Evolutionary conservation across 2,329 filamentous ascomycete genomes (phyloP).

Genomic region (Neofusicoccum parvum): DNA sequence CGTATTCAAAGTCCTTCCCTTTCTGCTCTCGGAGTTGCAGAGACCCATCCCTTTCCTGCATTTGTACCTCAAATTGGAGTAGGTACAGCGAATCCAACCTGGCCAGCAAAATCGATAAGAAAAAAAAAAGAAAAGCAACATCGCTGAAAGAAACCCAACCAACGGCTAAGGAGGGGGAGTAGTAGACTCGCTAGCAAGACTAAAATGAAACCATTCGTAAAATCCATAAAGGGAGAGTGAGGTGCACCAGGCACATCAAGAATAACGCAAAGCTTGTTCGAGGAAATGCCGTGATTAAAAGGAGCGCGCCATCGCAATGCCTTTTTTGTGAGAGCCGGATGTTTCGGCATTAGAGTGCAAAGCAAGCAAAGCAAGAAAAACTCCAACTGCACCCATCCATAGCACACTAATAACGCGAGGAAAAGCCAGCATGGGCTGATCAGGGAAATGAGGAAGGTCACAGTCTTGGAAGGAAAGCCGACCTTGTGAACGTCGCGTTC

Average conservation of each 20-base stretch:
- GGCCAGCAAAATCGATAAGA: background rate
- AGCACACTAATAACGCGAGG: background rate
- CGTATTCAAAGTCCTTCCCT: no score
- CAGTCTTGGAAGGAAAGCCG: background rate
- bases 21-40: no score
- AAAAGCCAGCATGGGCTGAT: background rate
- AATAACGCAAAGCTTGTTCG: background rate
- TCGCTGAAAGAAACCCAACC: background rate
- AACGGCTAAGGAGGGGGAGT: background rate
- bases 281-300: background rate
- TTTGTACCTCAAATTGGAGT: background rate
- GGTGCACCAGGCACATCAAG: background rate
- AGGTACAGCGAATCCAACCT: background rate
- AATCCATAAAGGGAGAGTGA: background rate
- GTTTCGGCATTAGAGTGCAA: background rate
- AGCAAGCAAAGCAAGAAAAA: background rate
- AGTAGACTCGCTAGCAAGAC: background rate
- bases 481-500: background rate
- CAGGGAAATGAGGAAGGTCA: background rate
- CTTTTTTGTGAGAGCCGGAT: background rate
- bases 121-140: background rate
- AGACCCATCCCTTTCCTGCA: background rate
- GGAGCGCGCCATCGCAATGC: slow-evolving; percentile 2
- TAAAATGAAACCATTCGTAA: background rate
- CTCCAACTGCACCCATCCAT: background rate